Base-by-base conservation (phyloP, 164 flowering plant species). In the Stephania cephalantha region DNA sequence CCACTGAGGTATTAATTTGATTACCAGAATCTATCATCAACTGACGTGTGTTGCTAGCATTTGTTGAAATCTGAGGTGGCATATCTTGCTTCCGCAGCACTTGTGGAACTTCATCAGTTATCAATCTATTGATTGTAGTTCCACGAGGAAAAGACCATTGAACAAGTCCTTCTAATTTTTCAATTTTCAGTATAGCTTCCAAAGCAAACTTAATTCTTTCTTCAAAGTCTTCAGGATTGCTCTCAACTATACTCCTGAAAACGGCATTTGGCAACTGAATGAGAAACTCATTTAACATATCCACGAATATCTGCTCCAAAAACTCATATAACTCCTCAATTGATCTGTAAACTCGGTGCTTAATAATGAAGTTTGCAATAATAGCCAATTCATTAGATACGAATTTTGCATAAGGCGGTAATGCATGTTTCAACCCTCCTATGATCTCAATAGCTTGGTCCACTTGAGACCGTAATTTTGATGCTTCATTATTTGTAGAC, bases 381-480 rank as follows among this genome's bases (percentile, higher is more conserved):
- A 71, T 46, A 52, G 31, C 55, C 22, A 71, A 20, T 71, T 71
- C 73, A 46, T 71, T 30, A 55, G 30, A 48, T 7, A 71, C 73
- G 8, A 44, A 18, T 46, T 71, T 31, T 44, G 42, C 42, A 1
- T 35, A 4, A 35, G 52, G 29, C 3, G 73, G 73, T 46, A 71
- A 29, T 22, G 73, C 55, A 3, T 6, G 12, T 48, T 20, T 71
- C 25, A 71, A 18, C 29, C 52, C 73, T 46, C n/a, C 20, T n/a
- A 71, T 71, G 10, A 46, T 71, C 48, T 4, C 10, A 45, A 48
- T 12, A 46, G 73, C 52, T 44, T 46, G 55, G 48, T 71, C 61
- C 20, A 71, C 17, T 12, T n/a, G 3, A 35, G 42, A 35, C 4
- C 42, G 42, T 35, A 35, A 35, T 35, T 35, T 35, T 35, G 42